Evolutionary conservation across 2,329 filamentous ascomycete genomes (phyloP), one percentile per base, ranked within the genome.

Genomic region (Fusarium sublunatum): DNA sequence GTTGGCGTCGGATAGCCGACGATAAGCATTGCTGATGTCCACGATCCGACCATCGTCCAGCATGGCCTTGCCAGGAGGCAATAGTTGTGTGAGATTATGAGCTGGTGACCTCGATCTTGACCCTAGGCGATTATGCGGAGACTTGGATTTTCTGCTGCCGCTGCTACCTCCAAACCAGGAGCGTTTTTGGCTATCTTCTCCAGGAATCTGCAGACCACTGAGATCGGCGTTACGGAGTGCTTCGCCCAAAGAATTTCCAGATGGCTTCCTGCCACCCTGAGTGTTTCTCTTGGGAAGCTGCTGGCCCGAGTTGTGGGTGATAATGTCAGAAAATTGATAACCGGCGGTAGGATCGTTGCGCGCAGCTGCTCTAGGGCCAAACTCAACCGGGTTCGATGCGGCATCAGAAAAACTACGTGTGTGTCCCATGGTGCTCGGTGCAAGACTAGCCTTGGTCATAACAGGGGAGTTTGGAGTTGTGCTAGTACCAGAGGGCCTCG

Each of bases 1-100:
- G 46, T 88, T 88, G 10, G 89, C 89, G 71, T 93, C 89, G 2
- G 90, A 92, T 15, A 93, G 78, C 56, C 86, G 84, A 46, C 88
- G 83, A 71, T 93, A 91, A 5, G 90, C 88, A 62, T 81, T 89
- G 56, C 83, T 86, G 75, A 91, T 85, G 71, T 93, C 89, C 47
- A 92, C 78, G 2, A 85, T 74, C 42, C 84, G 82, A 10, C 86
- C 87, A 50, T 87, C 86, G 38, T 86, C 83, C 4, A 90, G 80
- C 40, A 86, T 79, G 12, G 84, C 73, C 72, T 70, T 73, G 42
- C 74, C 74, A 2, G 74, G 60, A 62, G 62, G 73, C 64, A 74
- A 58, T 12, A 52, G 48, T 11, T 72, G 60, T 22, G 64, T 53
- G 35, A 71, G 31, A 7, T 28, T 68, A 25, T 44, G 46, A 6